Evolutionary conservation across 257 asterid genomes (phyloP).

Genomic region (Rehmannia glutinosa): DNA sequence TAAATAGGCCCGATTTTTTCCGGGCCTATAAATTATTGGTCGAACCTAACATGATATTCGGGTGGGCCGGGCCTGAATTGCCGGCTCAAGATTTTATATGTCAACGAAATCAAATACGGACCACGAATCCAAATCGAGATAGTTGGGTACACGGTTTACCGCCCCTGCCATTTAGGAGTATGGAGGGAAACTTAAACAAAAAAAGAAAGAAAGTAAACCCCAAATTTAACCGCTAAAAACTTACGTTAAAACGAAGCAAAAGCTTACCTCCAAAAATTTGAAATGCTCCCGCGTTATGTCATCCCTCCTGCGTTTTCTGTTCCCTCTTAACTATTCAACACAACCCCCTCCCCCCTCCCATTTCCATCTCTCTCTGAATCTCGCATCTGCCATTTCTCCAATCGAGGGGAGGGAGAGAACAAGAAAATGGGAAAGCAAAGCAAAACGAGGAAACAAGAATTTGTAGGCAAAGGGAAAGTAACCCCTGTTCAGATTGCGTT

Average conservation of each 20-base stretch:
- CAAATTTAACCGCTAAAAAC: slow-evolving; percentile 27
- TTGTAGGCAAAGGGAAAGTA: slow-evolving; percentile 76
- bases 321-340: background rate
- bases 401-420: background rate
- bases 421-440: slow-evolving; percentile 32
- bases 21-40: no score
- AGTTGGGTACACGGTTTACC: background rate
- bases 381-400: background rate
- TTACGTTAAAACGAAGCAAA: background rate
- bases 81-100: no score
- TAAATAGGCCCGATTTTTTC: no score
- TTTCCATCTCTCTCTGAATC: slow-evolving; percentile 9
- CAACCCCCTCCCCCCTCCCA: background rate
- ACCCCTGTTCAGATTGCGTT: slow-evolving; percentile 84
- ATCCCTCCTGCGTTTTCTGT: slow-evolving; percentile 9
- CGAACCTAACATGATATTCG: no score
- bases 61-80: no score
- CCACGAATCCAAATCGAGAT: background rate
- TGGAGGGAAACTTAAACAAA: slow-evolving; percentile 48
- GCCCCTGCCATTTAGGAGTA: slow-evolving; percentile 11
- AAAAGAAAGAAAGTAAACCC: background rate
- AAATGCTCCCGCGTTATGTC: slow-evolving; percentile 47
- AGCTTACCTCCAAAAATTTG: slow-evolving; percentile 31
- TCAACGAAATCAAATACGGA: background rate
- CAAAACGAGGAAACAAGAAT: slow-evolving; percentile 49